Evolutionary conservation across 805 yeast genomes (phyloP), one percentile per base, ranked within the genome.

Genomic region (Candida tallmaniae): DNA sequence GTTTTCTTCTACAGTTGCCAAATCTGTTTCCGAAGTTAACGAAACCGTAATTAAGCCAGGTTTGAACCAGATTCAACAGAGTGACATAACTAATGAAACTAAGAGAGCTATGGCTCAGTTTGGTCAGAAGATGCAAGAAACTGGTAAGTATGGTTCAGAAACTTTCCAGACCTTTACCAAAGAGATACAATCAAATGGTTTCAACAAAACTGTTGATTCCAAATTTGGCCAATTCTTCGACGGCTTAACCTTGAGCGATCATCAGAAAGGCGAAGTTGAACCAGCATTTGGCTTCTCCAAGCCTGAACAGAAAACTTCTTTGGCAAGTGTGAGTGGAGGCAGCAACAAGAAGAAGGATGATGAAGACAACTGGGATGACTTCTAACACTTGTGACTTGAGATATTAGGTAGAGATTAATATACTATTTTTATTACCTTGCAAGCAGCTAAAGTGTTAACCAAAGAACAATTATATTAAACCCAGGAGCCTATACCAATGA

Each of bases 51-150:
- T 93, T 45, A 86, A 85, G 54, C 98, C 98, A n/a, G 78, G 93
- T 29, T 72, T 87, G 54, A 79, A 78, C 52, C 88, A 83, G 51
- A 70, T 93, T 47, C 69, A 64, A 41, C 87, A 80, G 41, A 77
- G 84, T 42, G 97, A 93, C 39, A 58, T 85, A 28, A 78, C 94
- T 16, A 67, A 62, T 36, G 95, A 87, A 52, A 93, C 97, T 4
- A 78, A 74, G 43, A 76, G 87, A 47, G 97, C 97, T n/a, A 85
- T 95, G 74, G 81, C 86, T 39, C 97, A 93, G 66, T 93, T 90
- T 64, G 96, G 97, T 31, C 95, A 85, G 54, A 87, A 80, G 52
- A 83, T 90, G 65, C 95, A 84, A 56, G 94, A 88, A 46, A 86
- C 96, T 1, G 83, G 94, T 22, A 73, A 68, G 40, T 78, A 76